Evolutionary conservation across 768 basidiomycete species (phyloP).

Genomic region (Coprinopsis sp.): DNA sequence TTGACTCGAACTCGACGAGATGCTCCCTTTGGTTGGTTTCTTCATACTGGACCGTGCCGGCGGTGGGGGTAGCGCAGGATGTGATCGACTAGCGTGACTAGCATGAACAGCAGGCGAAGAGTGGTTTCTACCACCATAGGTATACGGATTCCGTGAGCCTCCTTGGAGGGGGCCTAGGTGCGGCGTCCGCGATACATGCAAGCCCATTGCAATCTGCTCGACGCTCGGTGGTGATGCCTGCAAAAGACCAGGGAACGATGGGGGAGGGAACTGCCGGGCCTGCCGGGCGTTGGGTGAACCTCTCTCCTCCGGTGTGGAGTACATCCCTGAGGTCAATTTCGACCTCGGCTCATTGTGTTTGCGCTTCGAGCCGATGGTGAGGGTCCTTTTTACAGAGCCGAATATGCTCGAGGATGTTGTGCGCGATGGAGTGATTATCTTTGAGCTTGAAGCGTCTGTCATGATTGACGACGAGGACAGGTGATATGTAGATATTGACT

Average conservation of each 20-base stretch:
- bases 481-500: conserved; percentile 3
- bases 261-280: conserved; percentile 8
- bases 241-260: conserved; percentile 21
- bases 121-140: conserved; percentile 27
- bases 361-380: conserved; percentile 17
- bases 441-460: conserved; percentile 13
- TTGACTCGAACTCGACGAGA: conserved; percentile 36
- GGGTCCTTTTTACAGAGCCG: conserved; percentile 26
- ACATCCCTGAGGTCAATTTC: conserved; percentile 22
- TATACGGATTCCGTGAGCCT: conserved; percentile 26
- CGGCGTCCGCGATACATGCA: conserved; percentile 73
- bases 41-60: conserved; percentile 65
- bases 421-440: too few species aligned
- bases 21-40: conserved; percentile 38
- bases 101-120: conserved; percentile 21
- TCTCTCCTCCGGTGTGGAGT: conserved; percentile 25
- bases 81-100: conserved; percentile 16
- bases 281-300: too few species aligned
- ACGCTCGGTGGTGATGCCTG: conserved; percentile 53
- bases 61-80: conserved; percentile 40
- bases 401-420: conserved; percentile 25
- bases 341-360: conserved; percentile 2
- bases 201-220: conserved; percentile 77
- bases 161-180: conserved; percentile 52
- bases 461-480: conserved; percentile 10